Conservation (phyloP, 73 alveolate species). For the Paramecium pentaurelia region DNA sequence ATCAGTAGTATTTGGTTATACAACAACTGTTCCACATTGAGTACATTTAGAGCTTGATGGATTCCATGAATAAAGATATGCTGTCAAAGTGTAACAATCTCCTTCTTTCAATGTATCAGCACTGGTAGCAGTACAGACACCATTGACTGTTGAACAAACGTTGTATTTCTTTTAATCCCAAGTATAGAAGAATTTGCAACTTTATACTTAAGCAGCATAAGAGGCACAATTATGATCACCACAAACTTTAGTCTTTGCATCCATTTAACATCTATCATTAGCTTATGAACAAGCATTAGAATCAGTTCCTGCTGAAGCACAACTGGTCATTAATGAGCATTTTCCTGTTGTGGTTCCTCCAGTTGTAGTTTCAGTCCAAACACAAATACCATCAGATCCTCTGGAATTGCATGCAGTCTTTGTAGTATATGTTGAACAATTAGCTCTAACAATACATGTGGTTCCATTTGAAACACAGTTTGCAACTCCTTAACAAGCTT, state of each 20-base stretch:
- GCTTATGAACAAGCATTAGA: background rate
- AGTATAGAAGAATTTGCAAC: background rate
- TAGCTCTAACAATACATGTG: background rate
- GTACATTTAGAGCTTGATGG: background rate
- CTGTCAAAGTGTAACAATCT: background rate
- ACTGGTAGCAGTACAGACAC: background rate
- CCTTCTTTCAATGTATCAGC: background rate
- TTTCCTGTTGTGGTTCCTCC: background rate
- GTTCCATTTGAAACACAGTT: conserved; percentile 27
- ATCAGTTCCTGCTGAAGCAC: background rate
- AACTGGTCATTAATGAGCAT: background rate
- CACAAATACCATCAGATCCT: conserved; percentile 26
- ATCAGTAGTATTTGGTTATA: background rate
- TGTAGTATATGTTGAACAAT: background rate
- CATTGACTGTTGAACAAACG: background rate
- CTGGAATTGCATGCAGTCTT: background rate
- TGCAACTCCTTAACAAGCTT: background rate
- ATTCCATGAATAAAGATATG: background rate
- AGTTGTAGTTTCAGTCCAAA: background rate
- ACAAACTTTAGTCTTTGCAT: background rate
- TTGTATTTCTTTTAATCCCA: background rate
- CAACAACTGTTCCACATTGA: background rate
- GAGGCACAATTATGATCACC: background rate
- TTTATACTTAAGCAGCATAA: background rate
- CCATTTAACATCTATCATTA: background rate